Conservation (phyloP, 306 rosid species). For the Quercus bicolor region DNA sequence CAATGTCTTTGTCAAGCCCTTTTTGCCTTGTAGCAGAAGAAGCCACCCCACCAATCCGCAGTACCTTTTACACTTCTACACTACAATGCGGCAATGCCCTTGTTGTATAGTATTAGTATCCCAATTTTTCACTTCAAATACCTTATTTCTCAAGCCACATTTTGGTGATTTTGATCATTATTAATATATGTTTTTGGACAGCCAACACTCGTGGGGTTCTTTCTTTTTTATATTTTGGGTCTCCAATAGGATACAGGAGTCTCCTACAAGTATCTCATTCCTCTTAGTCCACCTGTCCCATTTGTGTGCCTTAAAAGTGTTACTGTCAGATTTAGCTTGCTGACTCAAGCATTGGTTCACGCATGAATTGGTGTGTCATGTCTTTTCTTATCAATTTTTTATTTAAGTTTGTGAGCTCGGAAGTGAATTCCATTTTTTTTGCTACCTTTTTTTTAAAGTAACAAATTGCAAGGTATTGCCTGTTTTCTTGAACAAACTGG, state of each 20-base stretch:
- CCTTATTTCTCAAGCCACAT: constrained; percentile 27
- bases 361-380: constrained; percentile 9
- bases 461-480: background rate
- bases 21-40: constrained; percentile 55
- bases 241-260: constrained; percentile 32
- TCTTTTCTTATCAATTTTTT: background rate
- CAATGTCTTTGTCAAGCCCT: constrained; percentile 57
- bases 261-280: constrained; percentile 32
- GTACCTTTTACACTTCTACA: constrained; percentile 48
- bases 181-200: constrained; percentile 22
- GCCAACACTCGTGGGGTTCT: constrained; percentile 17
- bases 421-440: no score
- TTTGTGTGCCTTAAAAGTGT: constrained; percentile 77
- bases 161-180: constrained; percentile 12
- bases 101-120: constrained; percentile 12
- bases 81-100: constrained; percentile 3
- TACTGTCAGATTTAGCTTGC: constrained; percentile 22
- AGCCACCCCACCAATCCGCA: constrained; percentile 60
- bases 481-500: constrained; percentile 17
- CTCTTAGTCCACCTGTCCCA: constrained; percentile 35
- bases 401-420: no score
- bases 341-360: constrained; percentile 25
- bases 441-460: no score
- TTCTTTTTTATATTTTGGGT: constrained; percentile 34
- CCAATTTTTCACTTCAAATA: background rate